Conservation (phyloP, 345 rosid species). For the Orychophragmus violaceus region DNA sequence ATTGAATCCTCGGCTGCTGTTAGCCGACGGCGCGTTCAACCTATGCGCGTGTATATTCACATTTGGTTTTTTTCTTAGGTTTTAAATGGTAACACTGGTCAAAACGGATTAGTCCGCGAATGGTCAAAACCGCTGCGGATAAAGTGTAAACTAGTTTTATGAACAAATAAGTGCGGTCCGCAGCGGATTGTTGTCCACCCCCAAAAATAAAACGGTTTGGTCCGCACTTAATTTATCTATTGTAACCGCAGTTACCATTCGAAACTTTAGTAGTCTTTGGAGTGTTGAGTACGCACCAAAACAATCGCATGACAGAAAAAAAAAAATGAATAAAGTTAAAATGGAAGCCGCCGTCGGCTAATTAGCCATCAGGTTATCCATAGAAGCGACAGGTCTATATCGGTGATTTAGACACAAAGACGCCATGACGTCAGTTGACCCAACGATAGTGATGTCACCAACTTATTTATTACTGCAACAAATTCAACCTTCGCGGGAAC, state of each 20-base stretch:
- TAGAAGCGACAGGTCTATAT: constrained; percentile 12
- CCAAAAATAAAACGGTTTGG: no score
- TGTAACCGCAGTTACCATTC: no score
- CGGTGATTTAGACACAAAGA: constrained; percentile 21
- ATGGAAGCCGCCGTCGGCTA: constrained; percentile 26
- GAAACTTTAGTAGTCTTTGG: not conserved
- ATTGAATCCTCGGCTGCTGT: no score
- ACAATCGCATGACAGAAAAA: not conserved
- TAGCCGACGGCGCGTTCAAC: constrained; percentile 19
- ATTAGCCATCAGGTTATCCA: not conserved
- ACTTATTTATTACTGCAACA: not conserved
- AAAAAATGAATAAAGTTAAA: not conserved
- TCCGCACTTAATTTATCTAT: no score
- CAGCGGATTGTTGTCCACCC: no score
- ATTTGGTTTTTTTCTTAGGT: no score
- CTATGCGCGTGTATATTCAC: not conserved
- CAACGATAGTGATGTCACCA: constrained; percentile 21
- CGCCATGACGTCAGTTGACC: constrained; percentile 30
- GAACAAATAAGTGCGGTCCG: no score
- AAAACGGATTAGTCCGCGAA: no score
- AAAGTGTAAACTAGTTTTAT: no score
- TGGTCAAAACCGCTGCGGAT: no score
- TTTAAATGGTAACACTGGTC: no score
- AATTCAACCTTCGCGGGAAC: not conserved
- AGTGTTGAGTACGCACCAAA: not conserved